These are phyloP conservation scores for Venturia effusa DNA, from an alignment of 2,329 filamentous ascomycete genomes.

Conservation along the genomic window DNA sequence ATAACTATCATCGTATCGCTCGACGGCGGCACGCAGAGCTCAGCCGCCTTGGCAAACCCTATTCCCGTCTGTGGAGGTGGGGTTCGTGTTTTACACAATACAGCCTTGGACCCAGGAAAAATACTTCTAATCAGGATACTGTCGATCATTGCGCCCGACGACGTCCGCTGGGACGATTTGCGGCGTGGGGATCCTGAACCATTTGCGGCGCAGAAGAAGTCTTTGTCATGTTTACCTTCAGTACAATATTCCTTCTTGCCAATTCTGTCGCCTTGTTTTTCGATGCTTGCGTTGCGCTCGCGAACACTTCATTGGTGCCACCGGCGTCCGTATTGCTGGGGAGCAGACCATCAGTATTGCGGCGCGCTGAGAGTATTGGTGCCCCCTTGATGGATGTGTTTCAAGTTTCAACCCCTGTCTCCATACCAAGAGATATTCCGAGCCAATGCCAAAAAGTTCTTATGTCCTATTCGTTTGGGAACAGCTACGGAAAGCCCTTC, in stretches of 20 bases:
- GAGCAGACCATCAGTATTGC: neutral
- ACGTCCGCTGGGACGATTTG: neutral
- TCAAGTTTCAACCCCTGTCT: slow-evolving; percentile 52
- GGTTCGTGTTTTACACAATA: neutral
- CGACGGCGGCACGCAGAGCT: neutral
- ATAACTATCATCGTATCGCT: neutral
- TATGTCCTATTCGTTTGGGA: slow-evolving; percentile 61
- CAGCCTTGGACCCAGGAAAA: neutral
- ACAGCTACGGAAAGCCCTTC: slow-evolving; percentile 62
- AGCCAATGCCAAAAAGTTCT: slow-evolving; percentile 30
- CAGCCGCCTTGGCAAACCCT: neutral
- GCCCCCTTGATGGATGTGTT: slow-evolving; percentile 47
- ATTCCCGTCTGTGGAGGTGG: slow-evolving; percentile 1
- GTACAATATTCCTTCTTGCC: neutral
- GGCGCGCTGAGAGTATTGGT: slow-evolving; percentile 8
- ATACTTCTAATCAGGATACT: neutral
- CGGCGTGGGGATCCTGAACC: neutral
- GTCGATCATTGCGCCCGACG: neutral
- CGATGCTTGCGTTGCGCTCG: neutral
- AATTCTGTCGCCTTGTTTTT: neutral
- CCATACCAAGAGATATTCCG: neutral
- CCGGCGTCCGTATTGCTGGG: neutral
- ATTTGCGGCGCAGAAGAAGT: neutral
- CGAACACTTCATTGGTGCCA: neutral
- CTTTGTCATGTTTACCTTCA: neutral